Evolutionary conservation across 2,329 filamentous ascomycete genomes (phyloP).

Genomic region (Fusarium torulosum): DNA sequence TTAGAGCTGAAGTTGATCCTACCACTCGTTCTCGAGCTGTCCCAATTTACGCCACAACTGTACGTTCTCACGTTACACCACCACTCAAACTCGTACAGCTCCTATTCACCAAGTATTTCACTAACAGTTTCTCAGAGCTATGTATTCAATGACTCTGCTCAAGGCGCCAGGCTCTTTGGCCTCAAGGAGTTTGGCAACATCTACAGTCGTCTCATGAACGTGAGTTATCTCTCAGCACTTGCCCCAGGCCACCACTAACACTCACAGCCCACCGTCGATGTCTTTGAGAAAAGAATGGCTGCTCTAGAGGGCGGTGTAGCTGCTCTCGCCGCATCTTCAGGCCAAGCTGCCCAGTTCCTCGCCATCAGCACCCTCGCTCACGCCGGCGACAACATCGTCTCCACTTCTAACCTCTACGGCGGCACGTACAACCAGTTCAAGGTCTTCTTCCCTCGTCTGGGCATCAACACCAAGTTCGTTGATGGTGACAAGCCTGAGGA

Average conservation of each 20-base stretch:
- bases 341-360: slow-evolving; percentile 94
- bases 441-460: slow-evolving; percentile 86
- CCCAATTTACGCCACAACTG: slow-evolving; percentile 94
- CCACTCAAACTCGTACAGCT: background rate
- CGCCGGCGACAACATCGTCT: slow-evolving; percentile 91
- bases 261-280: slow-evolving; percentile 86
- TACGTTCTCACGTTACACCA: slow-evolving; percentile 44
- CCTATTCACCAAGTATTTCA: background rate
- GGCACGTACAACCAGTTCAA: slow-evolving; percentile 99
- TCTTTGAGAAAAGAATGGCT: slow-evolving; percentile 97
- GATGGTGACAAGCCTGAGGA: slow-evolving; percentile 83
- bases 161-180: slow-evolving; percentile 93
- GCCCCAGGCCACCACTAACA: background rate
- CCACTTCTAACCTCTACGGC: slow-evolving; percentile 91
- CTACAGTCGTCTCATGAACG: slow-evolving; percentile 97
- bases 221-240: slow-evolving; percentile 55
- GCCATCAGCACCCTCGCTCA: slow-evolving; percentile 86
- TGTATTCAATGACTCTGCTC: slow-evolving; percentile 95
- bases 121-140: slow-evolving; percentile 71
- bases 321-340: slow-evolving; percentile 85
- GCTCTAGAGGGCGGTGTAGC: slow-evolving; percentile 93
- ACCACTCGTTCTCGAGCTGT: slow-evolving; percentile 89
- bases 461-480: slow-evolving; percentile 90
- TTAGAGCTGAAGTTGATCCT: slow-evolving; percentile 82
- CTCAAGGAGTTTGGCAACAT: slow-evolving; percentile 98